Conservation (phyloP, 345 rosid genomes). For the Citrus maxima region DNA sequence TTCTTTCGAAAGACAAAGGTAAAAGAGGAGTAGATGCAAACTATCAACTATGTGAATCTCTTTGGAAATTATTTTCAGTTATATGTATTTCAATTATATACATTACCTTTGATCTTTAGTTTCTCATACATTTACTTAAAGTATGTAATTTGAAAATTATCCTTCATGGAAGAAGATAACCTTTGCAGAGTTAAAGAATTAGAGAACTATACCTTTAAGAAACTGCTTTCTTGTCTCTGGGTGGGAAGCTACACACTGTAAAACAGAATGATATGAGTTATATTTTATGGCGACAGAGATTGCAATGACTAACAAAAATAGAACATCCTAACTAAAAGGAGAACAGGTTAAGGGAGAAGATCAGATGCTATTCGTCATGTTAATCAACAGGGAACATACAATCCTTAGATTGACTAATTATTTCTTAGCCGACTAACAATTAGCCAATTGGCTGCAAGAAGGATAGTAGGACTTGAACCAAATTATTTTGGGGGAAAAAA, state of each 20-base stretch:
- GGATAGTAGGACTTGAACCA: not conserved
- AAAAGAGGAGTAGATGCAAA: not conserved
- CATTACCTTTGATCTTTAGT: not conserved
- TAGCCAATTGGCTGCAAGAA: not conserved
- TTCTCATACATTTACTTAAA: not conserved
- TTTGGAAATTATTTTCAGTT: not conserved
- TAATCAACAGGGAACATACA: not conserved
- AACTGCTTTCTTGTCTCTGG: slow-evolving; percentile 38
- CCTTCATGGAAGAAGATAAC: not conserved
- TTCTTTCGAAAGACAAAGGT: not conserved
- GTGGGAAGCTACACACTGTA: slow-evolving; percentile 61
- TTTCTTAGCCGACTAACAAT: not conserved
- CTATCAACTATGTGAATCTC: not conserved
- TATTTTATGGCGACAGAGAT: not conserved
- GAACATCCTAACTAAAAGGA: not conserved
- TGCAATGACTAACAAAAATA: not conserved
- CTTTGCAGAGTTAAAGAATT: not conserved
- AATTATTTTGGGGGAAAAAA: not conserved
- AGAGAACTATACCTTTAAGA: slow-evolving; percentile 40
- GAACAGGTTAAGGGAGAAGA: not conserved
- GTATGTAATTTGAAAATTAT: not conserved
- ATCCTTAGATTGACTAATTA: not conserved
- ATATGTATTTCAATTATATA: not conserved
- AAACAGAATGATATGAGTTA: not conserved
- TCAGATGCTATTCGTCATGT: not conserved